These are phyloP conservation scores for Vitis riparia DNA, from an alignment of 164 flowering plant species.

Conservation along the genomic window DNA sequence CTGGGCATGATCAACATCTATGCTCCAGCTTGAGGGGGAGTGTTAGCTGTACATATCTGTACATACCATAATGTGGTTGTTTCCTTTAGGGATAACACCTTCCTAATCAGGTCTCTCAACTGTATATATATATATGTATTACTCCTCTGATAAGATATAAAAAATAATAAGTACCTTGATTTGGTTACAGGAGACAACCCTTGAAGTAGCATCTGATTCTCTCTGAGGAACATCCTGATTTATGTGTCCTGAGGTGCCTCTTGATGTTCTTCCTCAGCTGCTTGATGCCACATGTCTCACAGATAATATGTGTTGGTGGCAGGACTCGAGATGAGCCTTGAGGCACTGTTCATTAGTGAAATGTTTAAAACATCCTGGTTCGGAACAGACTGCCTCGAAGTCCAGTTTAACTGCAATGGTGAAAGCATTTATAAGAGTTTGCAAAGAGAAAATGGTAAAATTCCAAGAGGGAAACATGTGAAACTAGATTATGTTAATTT, in stretches of 20 bases:
- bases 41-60: no score
- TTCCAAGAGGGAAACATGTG: background rate
- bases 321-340: conserved; percentile 53
- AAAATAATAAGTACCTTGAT: no score
- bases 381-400: conserved; percentile 69
- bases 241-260: conserved; percentile 60
- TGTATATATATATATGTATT: no score
- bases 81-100: no score
- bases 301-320: conserved; percentile 55
- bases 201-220: conserved; percentile 49
- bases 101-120: no score
- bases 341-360: conserved; percentile 73
- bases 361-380: conserved; percentile 71
- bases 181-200: conserved; percentile 57
- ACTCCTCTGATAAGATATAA: no score
- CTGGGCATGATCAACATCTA: no score
- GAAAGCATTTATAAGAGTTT: background rate
- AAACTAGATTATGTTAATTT: no score
- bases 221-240: conserved; percentile 24
- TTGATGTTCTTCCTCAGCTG: conserved; percentile 80
- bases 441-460: background rate
- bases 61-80: no score
- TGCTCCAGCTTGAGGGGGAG: no score
- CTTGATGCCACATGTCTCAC: conserved; percentile 73
- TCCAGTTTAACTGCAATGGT: conserved; percentile 62